Evolutionary conservation across 1,139 yeast species (phyloP), one percentile per base, ranked within the genome.

Genomic region (Taphrina wiesneri): DNA sequence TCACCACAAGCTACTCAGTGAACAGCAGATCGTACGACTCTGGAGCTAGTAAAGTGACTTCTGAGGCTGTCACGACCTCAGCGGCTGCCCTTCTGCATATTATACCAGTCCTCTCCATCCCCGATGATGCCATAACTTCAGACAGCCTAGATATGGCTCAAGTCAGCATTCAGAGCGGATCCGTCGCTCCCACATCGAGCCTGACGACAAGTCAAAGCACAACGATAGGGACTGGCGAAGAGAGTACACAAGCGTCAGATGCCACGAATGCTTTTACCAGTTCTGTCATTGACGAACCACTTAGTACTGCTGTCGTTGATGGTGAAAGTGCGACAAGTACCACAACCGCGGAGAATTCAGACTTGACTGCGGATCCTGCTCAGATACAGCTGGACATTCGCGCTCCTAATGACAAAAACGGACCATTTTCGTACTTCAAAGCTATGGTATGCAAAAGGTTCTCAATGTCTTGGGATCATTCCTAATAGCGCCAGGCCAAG

Each of bases 381-480:
- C 39, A 52, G 56, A 19, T 34, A n/a, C 17, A 30, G 15, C 19
- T 52, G 15, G 28, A n/a, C 36, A 19, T 56, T 6, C 39, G 62
- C 11, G 53, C 52, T 9, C 53, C 62, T 3, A 21, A 19, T 6
- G 23, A 45, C 36, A 56, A 56, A 43, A 45, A 56, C 30, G 53
- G 62, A 28, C 62, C 62, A 19, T 23, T 54, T 3, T 54, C 59
- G 15, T 54, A 54, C 25, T 25, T 15, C 21, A 36, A 39, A 17
- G 59, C 59, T 1, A 54, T 54, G 59, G 56, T 52, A 32, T 15
- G 30, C 15, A 1, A 49, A 25, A 7, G 1, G 17, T 7, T 26
- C 5, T 26, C 2, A 11, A 7, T 9, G 17, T n/a, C 39, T 19
- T 7, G 13, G 11, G 3, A 21, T 13, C 23, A 1, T 26, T 21